Percentiles rank a stretch among this genome's conserved stretches.
Evolutionary conservation across 176 grass and related monocot genomes (phyloP).

Genomic region (Carex kokanica): DNA sequence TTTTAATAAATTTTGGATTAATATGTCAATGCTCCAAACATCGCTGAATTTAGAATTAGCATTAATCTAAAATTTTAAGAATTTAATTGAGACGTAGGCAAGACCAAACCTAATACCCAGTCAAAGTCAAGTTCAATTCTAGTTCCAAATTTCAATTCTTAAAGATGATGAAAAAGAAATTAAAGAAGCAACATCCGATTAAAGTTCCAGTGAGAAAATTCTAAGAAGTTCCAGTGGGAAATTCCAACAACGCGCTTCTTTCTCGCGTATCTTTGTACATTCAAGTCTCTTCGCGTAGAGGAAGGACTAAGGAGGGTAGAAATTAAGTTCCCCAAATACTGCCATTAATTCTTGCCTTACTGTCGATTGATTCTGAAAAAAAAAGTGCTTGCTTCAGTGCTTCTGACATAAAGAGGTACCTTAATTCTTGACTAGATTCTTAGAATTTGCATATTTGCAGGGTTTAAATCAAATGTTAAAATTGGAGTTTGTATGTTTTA

Average conservation of each 20-base stretch:
- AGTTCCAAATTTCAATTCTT: not conserved
- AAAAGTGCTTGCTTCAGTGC: not conserved
- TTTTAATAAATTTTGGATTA: not conserved
- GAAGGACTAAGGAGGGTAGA: not conserved
- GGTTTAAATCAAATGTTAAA: no score
- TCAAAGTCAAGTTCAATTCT: constrained; percentile 9
- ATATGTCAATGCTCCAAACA: not conserved
- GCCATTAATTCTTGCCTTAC: not conserved
- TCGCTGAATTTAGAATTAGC: not conserved
- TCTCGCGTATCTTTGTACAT: not conserved
- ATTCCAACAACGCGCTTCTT: not conserved
- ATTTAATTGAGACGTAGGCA: not conserved
- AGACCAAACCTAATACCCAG: not conserved
- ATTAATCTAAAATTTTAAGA: not conserved
- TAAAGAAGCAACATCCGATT: not conserved
- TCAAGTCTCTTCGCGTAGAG: not conserved
- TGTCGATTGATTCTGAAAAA: not conserved
- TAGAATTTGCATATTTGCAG: not conserved
- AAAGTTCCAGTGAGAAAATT: not conserved
- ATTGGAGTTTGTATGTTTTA: no score
- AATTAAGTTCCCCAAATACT: not conserved
- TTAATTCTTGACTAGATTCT: not conserved
- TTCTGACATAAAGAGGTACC: not conserved
- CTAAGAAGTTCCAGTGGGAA: not conserved
- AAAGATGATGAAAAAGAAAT: not conserved